phyloP scores from a whole-genome alignment of 2,329 filamentous ascomycete species.

The Venturia effusa region DNA sequence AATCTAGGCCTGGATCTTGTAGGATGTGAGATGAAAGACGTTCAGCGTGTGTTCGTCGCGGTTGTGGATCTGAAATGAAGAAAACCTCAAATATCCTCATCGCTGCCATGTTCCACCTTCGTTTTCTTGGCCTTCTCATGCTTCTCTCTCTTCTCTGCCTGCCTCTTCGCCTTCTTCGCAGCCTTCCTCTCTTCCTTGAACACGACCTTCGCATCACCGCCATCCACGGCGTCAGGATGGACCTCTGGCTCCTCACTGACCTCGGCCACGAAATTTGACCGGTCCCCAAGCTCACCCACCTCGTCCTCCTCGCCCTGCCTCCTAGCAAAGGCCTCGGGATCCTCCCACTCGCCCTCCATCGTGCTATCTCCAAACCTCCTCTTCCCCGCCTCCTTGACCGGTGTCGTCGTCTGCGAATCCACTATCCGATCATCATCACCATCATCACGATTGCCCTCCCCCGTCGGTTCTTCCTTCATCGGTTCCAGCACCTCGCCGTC shows the following conservation, averaged over 20 bases:
- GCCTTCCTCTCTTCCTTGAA: conserved; percentile 44
- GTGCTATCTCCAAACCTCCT: conserved; percentile 2
- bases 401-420: conserved; percentile 7
- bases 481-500: conserved; percentile 30
- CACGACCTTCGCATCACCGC: conserved; percentile 18
- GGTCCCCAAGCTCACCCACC: conserved; percentile 27
- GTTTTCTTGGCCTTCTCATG: conserved; percentile 4
- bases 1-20: neutral
- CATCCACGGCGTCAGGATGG: conserved; percentile 11
- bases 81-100: neutral
- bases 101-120: conserved; percentile 5
- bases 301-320: conserved; percentile 26
- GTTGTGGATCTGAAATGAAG: neutral
- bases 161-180: conserved; percentile 40
- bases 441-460: conserved; percentile 12
- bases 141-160: conserved; percentile 26
- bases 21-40: neutral
- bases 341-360: conserved; percentile 26
- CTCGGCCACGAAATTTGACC: conserved; percentile 19
- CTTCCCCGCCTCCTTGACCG: neutral
- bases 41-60: neutral
- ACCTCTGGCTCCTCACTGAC: conserved; percentile 13
- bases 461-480: conserved; percentile 12
- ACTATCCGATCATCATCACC: conserved; percentile 13
- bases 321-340: conserved; percentile 31